A percentile compares a stretch with the other conserved stretches of the same genome.
Conservation (phyloP, 2,329 filamentous ascomycete species). For the Trichoderma atroviride region DNA sequence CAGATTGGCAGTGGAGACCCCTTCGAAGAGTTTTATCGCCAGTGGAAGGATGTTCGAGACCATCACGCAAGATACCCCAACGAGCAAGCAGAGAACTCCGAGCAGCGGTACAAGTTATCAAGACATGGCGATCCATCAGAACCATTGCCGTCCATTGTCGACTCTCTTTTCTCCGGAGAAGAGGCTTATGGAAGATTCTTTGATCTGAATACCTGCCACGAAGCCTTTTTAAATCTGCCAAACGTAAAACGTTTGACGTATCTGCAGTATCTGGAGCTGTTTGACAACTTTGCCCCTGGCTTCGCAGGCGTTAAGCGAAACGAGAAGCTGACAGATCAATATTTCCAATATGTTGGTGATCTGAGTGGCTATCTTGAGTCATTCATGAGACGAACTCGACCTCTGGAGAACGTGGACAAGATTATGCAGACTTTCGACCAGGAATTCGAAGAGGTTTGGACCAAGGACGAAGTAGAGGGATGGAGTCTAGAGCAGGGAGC, state of each 20-base stretch:
- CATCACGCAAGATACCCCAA: constrained; percentile 92
- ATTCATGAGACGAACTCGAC: constrained; percentile 82
- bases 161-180: constrained; percentile 93
- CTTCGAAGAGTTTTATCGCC: constrained; percentile 88
- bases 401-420: constrained; percentile 82
- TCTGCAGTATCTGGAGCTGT: constrained; percentile 87
- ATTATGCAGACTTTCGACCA: constrained; percentile 75
- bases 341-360: constrained; percentile 84
- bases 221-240: constrained; percentile 86
- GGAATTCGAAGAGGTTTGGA: constrained; percentile 85
- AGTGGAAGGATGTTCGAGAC: constrained; percentile 77
- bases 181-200: constrained; percentile 92
- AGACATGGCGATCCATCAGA: constrained; percentile 66
- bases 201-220: constrained; percentile 81
- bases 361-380: constrained; percentile 82
- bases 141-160: constrained; percentile 68
- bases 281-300: constrained; percentile 81
- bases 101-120: constrained; percentile 81
- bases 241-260: constrained; percentile 85
- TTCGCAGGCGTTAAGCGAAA: constrained; percentile 72
- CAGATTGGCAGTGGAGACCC: constrained; percentile 81
- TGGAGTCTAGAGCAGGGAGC: constrained; percentile 66
- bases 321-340: constrained; percentile 89
- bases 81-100: constrained; percentile 92
- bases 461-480: constrained; percentile 73